Evolutionary conservation across 768 basidiomycete species (phyloP).

Genomic region (Phlebiopsis flavidoalba): DNA sequence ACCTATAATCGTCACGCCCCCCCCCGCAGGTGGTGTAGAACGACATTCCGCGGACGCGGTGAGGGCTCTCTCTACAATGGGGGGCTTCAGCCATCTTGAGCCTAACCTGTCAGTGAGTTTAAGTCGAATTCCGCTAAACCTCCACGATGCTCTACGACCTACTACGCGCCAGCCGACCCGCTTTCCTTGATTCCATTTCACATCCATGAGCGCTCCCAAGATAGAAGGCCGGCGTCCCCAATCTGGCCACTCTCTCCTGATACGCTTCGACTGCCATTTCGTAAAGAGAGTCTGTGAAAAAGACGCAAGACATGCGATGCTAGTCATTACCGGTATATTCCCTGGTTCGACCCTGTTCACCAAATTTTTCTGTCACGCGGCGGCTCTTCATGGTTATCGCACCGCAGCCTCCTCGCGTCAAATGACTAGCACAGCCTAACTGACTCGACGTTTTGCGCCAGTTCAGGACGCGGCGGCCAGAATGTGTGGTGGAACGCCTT

Average conservation of each 20-base stretch:
- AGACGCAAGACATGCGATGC: constrained; percentile 87
- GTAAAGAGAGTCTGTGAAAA: constrained; percentile 76
- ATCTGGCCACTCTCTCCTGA: constrained; percentile 97
- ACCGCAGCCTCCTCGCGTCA: background rate
- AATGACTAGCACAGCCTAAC: background rate
- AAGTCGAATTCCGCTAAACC: background rate
- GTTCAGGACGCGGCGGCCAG: constrained; percentile 84
- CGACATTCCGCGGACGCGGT: constrained; percentile 93
- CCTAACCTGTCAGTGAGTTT: constrained; percentile 63
- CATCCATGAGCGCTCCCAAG: constrained; percentile 75
- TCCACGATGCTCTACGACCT: background rate
- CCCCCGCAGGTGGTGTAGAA: constrained; percentile 95
- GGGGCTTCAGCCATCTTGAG: constrained; percentile 96
- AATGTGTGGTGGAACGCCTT: constrained; percentile 92
- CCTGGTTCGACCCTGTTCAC: constrained; percentile 57
- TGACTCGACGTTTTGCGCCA: background rate
- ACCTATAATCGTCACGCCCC: background rate
- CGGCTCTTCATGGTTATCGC: background rate
- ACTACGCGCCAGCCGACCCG: constrained; percentile 50
- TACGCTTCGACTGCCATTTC: constrained; percentile 84
- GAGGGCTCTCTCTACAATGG: constrained; percentile 93
- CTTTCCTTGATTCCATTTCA: constrained; percentile 66
- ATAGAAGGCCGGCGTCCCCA: constrained; percentile 97
- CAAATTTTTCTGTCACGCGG: background rate
- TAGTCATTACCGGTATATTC: constrained; percentile 98